These are phyloP conservation scores for Diutina catenulata DNA, from an alignment of 1,139 yeast species.

Conservation along the genomic window DNA sequence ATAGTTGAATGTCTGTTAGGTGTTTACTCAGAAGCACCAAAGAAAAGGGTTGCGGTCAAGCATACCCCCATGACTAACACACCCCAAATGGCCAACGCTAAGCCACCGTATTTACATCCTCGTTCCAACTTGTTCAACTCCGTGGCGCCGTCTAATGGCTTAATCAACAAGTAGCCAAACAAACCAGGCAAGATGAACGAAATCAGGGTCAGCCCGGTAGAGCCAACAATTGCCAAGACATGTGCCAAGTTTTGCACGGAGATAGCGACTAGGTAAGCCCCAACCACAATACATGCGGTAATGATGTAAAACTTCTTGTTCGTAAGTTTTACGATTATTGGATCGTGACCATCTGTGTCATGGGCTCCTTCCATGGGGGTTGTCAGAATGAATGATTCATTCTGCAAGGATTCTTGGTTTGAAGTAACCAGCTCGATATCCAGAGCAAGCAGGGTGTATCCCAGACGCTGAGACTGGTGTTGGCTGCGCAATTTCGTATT, in stretches of 20 bases:
- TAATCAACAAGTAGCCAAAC: slow-evolving; percentile 64
- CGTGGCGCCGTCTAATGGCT: slow-evolving; percentile 26
- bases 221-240: slow-evolving; percentile 86
- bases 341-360: slow-evolving; percentile 38
- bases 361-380: slow-evolving; percentile 41
- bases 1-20: too few relatives aligned
- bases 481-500: slow-evolving; percentile 8
- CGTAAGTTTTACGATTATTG: slow-evolving; percentile 41
- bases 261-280: slow-evolving; percentile 65
- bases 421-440: slow-evolving; percentile 7
- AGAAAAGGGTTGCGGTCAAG: slow-evolving; percentile 58
- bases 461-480: slow-evolving; percentile 7
- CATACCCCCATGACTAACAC: slow-evolving; percentile 67
- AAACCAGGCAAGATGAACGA: slow-evolving; percentile 89
- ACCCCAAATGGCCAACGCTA: slow-evolving; percentile 64
- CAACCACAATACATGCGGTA: slow-evolving; percentile 49
- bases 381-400: slow-evolving; percentile 29
- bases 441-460: slow-evolving; percentile 8
- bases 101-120: slow-evolving; percentile 44
- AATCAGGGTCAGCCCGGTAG: slow-evolving; percentile 90
- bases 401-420: slow-evolving; percentile 10
- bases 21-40: slow-evolving; percentile 43
- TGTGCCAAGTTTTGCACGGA: slow-evolving; percentile 70
- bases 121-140: slow-evolving; percentile 27
- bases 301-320: slow-evolving; percentile 45